A percentile compares a stretch with the other conserved stretches of the same genome.
Conservation (phyloP, 768 basidiomycete species). For the Boletus speciosus region DNA sequence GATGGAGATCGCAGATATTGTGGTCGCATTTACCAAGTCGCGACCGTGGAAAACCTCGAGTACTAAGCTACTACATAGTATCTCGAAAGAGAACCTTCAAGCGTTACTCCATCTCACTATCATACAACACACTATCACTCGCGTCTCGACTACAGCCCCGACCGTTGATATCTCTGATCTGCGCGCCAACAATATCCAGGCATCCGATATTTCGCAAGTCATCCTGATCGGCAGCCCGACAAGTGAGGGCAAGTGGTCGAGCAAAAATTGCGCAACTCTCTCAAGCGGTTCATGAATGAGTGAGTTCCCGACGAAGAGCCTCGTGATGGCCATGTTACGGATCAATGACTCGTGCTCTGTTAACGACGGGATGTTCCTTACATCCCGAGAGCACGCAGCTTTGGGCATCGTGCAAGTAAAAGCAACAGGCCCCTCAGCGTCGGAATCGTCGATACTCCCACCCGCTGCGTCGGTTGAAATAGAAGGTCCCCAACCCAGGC, state of each 20-base stretch:
- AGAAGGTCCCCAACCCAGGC: slow-evolving; percentile 1
- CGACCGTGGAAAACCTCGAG: slow-evolving; percentile 16
- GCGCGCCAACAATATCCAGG: too few relatives aligned
- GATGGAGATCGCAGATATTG: not conserved
- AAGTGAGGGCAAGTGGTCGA: slow-evolving; percentile 4
- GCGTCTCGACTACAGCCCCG: not conserved
- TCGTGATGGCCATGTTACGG: slow-evolving; percentile 1
- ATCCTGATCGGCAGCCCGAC: not conserved
- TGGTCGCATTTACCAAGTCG: not conserved
- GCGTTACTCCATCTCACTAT: too few relatives aligned
- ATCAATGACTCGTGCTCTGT: not conserved
- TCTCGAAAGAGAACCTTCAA: not conserved
- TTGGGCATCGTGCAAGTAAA: not conserved
- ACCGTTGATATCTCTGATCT: not conserved
- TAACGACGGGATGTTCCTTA: not conserved
- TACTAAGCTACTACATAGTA: too few relatives aligned
- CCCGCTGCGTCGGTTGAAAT: not conserved
- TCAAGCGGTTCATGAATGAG: not conserved
- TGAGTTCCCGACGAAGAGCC: not conserved
- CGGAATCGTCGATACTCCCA: not conserved
- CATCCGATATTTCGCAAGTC: too few relatives aligned
- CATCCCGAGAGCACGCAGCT: not conserved
- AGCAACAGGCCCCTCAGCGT: slow-evolving; percentile 5
- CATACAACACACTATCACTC: not conserved
- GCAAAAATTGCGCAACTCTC: not conserved